A percentile compares a stretch with the other conserved stretches of the same genome.
phyloP scores from a whole-genome alignment of 352 stramenopile species.

The Phytophthora capsici region DNA sequence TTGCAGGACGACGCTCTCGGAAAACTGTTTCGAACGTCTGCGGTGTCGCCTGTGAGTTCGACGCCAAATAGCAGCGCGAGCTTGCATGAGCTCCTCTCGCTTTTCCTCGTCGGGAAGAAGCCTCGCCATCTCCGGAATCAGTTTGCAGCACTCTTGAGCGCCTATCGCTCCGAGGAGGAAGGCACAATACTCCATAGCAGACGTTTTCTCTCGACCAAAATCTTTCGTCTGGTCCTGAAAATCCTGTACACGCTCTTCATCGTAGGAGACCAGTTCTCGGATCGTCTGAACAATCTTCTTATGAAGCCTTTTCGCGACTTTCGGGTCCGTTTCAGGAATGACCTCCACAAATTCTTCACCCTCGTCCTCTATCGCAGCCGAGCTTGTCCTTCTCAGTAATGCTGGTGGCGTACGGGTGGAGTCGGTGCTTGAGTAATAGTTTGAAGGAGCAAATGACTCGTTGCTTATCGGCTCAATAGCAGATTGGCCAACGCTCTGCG shows the following conservation, averaged over 20 bases:
- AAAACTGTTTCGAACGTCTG: conserved; percentile 83
- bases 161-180: conserved; percentile 77
- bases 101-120: conserved; percentile 75
- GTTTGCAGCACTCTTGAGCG: conserved; percentile 68
- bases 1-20: conserved; percentile 72
- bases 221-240: conserved; percentile 85
- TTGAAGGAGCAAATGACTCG: conserved; percentile 16
- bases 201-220: conserved; percentile 72
- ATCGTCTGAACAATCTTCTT: conserved; percentile 76
- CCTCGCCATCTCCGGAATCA: conserved; percentile 77
- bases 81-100: conserved; percentile 64
- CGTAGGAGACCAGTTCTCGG: conserved; percentile 58
- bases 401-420: conserved; percentile 9
- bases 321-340: conserved; percentile 57
- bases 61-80: conserved; percentile 66
- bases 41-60: conserved; percentile 65
- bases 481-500: conserved; percentile 12
- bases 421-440: conserved; percentile 29
- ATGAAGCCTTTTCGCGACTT: conserved; percentile 72
- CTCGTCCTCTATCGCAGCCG: conserved; percentile 47
- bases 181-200: conserved; percentile 77
- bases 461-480: conserved; percentile 23
- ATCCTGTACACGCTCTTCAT: conserved; percentile 78
- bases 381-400: conserved; percentile 36
- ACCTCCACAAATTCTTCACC: conserved; percentile 63